Base-by-base conservation (phyloP, 2,329 filamentous ascomycete species). In the Helotiales sp. region DNA sequence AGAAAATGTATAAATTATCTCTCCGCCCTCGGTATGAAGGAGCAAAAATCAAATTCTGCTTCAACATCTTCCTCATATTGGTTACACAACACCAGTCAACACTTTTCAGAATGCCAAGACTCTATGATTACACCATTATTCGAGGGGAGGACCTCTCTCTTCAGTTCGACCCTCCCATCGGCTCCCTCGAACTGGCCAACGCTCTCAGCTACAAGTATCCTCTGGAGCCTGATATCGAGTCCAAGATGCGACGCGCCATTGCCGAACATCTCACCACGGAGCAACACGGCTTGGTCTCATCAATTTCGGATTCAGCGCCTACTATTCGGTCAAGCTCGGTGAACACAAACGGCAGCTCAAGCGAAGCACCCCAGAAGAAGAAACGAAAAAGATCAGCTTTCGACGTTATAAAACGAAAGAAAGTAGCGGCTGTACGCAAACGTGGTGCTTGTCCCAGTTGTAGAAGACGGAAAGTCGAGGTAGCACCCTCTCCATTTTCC, bases 191-290 rank as follows among this genome's bases (percentile, higher is more conserved):
- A 47, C 46, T 65, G 12, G 60, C 63, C 8, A 25, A 60, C 42
- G 63, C 63, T 8, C 50, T 65, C 2, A 65, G 63, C 30, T 63
- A 62, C 30, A 55, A 63, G 33, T 65, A 60, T 30, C 61, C 63
- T 13, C 15, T 62, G n/a, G 42, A 60, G 19, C 42, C 25, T 8
- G 57, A 60, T 19, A 33, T 65, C 27, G 57, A 58, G 31, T 54
- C 49, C 27, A 63, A 63, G 33, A 62, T 65, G 59, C 52, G 57
- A 47, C 59, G 61, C 31, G 63, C 63, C 1, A 62, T 49, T 5
- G 40, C 44, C 10, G 31, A 4, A 4, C n/a, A 13, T 34, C 31
- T 34, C 10, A 4, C 12, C 31, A 10, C 12, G n/a, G 31, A 34
- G 10, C 31, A 34, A 34, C n/a, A n/a, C n/a, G n/a, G n/a, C n/a